Evolutionary conservation across 2,329 filamentous ascomycete species (phyloP).

Genomic region (Claviceps digitariae): DNA sequence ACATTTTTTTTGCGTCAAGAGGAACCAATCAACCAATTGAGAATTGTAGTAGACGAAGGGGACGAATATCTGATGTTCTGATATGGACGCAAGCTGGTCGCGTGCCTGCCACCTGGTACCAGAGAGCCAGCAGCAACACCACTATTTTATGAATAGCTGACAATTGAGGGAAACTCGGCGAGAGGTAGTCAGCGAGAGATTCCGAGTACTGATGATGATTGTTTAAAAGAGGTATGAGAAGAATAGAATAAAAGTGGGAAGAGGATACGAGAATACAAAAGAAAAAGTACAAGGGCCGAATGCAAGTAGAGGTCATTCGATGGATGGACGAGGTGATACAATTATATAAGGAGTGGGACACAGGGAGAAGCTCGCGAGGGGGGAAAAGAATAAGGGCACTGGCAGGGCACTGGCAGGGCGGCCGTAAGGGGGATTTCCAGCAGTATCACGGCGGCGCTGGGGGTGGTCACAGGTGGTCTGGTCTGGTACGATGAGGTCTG

Average conservation of each 20-base stretch:
- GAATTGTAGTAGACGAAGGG: neutral
- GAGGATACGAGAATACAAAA: neutral
- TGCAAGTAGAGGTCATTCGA: neutral
- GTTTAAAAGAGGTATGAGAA: neutral
- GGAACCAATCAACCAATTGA: too few relatives aligned
- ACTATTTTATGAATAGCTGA: neutral
- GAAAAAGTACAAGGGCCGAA: neutral
- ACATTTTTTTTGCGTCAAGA: constrained; percentile 9
- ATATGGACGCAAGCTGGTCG: neutral
- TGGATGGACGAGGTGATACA: neutral
- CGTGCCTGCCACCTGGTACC: neutral
- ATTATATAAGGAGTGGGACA: neutral
- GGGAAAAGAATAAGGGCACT: too few relatives aligned
- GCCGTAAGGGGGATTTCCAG: too few relatives aligned
- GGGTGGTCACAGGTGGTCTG: too few relatives aligned
- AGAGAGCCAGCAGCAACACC: neutral
- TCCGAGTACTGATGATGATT: neutral
- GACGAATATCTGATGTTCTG: neutral
- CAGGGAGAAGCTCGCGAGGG: neutral
- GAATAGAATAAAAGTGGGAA: neutral
- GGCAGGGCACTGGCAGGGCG: too few relatives aligned
- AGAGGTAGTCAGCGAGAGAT: neutral
- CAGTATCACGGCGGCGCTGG: too few relatives aligned
- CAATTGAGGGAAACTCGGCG: neutral
- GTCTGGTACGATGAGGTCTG: too few relatives aligned